These are phyloP conservation scores for Boletellus emodensis DNA, from an alignment of 768 basidiomycete species.

Conservation along the genomic window DNA sequence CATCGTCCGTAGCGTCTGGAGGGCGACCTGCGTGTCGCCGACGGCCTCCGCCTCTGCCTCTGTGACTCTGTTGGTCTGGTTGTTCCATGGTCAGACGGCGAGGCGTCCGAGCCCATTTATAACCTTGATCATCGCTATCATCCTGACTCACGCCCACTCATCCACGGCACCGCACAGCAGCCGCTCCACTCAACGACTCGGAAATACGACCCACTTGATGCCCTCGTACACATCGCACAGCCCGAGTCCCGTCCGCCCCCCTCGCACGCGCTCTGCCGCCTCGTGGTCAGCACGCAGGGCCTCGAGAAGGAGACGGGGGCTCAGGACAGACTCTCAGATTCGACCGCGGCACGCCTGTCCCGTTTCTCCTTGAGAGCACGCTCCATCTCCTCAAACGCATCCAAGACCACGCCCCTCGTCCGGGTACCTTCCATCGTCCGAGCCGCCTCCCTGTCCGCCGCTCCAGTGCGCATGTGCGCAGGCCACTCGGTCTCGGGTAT, in stretches of 20 bases:
- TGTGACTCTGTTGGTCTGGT: not conserved
- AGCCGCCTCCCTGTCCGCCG: not conserved
- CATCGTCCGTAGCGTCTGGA: not conserved
- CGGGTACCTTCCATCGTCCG: not conserved
- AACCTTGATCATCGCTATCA: no score
- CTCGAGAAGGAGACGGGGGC: slow-evolving; percentile 8
- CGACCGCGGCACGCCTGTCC: slow-evolving; percentile 25
- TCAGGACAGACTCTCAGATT: slow-evolving; percentile 38
- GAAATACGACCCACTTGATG: slow-evolving; percentile 48
- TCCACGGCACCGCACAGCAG: not conserved
- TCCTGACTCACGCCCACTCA: not conserved
- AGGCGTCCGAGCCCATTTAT: not conserved
- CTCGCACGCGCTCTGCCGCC: no score
- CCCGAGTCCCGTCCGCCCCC: slow-evolving; percentile 10
- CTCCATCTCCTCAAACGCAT: slow-evolving; percentile 74
- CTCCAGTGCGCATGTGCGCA: slow-evolving; percentile 34
- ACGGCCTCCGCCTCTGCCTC: slow-evolving; percentile 9
- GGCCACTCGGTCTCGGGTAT: slow-evolving; percentile 71
- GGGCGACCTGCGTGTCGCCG: not conserved
- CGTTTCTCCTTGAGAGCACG: slow-evolving; percentile 48
- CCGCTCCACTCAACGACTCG: slow-evolving; percentile 29
- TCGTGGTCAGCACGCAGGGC: slow-evolving; percentile 13
- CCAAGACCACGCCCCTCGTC: slow-evolving; percentile 39
- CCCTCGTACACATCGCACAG: slow-evolving; percentile 39
- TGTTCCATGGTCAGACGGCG: slow-evolving; percentile 10